A percentile compares a stretch with the other conserved stretches of the same genome.
Evolutionary conservation across 768 basidiomycete species (phyloP).

Genomic region (Harrya chromipes): DNA sequence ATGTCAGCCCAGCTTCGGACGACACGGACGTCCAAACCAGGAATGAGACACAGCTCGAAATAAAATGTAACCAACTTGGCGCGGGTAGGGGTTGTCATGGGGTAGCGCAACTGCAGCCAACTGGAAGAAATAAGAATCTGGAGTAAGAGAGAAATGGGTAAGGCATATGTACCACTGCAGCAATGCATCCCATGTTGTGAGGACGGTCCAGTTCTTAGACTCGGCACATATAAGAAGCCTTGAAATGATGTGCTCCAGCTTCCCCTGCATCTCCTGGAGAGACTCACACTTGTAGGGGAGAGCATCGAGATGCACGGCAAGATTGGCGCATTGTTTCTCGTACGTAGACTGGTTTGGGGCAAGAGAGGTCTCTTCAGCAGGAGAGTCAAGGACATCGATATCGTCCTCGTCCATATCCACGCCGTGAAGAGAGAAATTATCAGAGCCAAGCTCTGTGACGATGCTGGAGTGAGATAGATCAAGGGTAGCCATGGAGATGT

Average conservation of each 20-base stretch:
- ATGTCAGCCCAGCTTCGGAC: constrained; percentile 77
- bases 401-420: constrained; percentile 60
- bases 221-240: constrained; percentile 70
- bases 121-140: constrained; percentile 35
- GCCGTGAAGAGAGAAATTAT: constrained; percentile 21
- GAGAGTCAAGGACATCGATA: constrained; percentile 42
- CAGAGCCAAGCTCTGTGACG: constrained; percentile 23
- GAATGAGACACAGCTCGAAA: constrained; percentile 74
- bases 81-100: constrained; percentile 64
- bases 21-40: constrained; percentile 70
- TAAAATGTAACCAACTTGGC: constrained; percentile 71
- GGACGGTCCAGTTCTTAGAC: constrained; percentile 68
- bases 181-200: constrained; percentile 77
- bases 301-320: constrained; percentile 63
- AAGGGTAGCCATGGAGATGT: constrained; percentile 18
- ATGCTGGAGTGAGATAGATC: constrained; percentile 22
- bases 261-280: constrained; percentile 64
- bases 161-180: constrained; percentile 69
- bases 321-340: constrained; percentile 58
- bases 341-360: constrained; percentile 35
- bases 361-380: constrained; percentile 30
- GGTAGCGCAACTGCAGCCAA: constrained; percentile 82
- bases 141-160: neutral
- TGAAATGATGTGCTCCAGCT: constrained; percentile 65
- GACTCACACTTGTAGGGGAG: constrained; percentile 75